Evolutionary conservation across 257 asterid species (phyloP).

Genomic region (Solanum arcanum): DNA sequence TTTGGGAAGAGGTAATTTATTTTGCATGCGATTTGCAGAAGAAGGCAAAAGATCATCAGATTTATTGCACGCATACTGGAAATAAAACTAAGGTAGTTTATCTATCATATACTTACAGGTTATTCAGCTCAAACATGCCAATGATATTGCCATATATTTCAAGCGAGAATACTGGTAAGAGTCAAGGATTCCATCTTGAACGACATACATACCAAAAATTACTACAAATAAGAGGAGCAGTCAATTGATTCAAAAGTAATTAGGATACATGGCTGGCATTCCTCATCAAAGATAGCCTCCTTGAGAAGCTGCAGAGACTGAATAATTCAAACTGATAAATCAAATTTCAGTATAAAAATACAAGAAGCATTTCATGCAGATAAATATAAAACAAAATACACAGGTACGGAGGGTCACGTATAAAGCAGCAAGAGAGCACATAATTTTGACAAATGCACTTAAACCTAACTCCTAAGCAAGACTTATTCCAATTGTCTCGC

Average conservation of each 20-base stretch:
- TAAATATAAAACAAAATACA: background rate
- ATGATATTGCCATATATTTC: slow-evolving; percentile 85
- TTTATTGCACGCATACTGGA: background rate
- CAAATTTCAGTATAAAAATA: background rate
- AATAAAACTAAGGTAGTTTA: background rate
- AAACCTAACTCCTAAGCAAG: background rate
- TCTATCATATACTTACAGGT: slow-evolving; percentile 57
- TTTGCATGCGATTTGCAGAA: background rate
- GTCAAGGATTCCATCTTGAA: slow-evolving; percentile 41
- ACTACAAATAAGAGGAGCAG: background rate
- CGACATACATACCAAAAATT: background rate
- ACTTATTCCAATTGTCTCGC: background rate
- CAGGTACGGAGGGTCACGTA: background rate
- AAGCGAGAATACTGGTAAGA: slow-evolving; percentile 62
- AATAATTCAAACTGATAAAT: slow-evolving; percentile 17
- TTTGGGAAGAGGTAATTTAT: background rate
- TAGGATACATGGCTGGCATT: slow-evolving; percentile 88
- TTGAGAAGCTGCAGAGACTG: slow-evolving; percentile 88
- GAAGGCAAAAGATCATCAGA: background rate
- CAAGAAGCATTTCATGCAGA: background rate
- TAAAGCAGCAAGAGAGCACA: background rate
- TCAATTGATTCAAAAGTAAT: slow-evolving; percentile 6
- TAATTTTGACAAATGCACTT: background rate
- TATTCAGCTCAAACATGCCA: slow-evolving; percentile 97
- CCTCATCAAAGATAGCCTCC: slow-evolving; percentile 70